phyloP scores from a whole-genome alignment of 352 stramenopile genomes.

The Phytophthora nicotianae region DNA sequence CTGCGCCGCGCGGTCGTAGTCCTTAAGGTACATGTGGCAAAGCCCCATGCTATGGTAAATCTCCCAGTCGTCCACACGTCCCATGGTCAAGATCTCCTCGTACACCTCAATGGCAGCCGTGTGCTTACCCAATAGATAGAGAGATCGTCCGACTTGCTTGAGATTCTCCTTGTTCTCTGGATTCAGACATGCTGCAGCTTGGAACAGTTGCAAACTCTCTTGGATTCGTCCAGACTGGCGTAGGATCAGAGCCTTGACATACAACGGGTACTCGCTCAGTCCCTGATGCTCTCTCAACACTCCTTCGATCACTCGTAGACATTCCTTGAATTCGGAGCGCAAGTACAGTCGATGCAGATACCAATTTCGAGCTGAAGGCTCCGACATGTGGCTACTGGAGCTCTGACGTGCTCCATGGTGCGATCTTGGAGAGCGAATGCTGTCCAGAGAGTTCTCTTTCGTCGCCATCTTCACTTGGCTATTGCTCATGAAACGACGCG shows the following conservation, averaged over 20 bases:
- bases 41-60: conserved; percentile 93
- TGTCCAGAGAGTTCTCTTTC: conserved; percentile 44
- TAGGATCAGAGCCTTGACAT: conserved; percentile 92
- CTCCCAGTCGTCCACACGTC: conserved; percentile 90
- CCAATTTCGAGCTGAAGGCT: conserved; percentile 79
- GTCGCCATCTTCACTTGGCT: conserved; percentile 18
- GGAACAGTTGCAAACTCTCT: conserved; percentile 91
- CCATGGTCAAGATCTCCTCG: conserved; percentile 87
- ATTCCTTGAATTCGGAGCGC: conserved; percentile 89
- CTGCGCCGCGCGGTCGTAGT: conserved; percentile 89
- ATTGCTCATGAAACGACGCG: conserved; percentile 31
- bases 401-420: conserved; percentile 31
- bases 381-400: conserved; percentile 28
- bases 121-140: conserved; percentile 90
- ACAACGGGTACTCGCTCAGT: conserved; percentile 92
- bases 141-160: conserved; percentile 86
- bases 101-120: conserved; percentile 92
- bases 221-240: conserved; percentile 89
- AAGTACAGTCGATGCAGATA: conserved; percentile 86
- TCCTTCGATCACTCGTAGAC: conserved; percentile 89
- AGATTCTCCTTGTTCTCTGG: conserved; percentile 92
- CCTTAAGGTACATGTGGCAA: conserved; percentile 92
- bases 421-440: conserved; percentile 61
- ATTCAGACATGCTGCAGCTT: conserved; percentile 92
- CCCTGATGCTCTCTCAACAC: conserved; percentile 84